phyloP scores from a whole-genome alignment of 148 eudicot species.

The Rhododendron ferrugineum region DNA sequence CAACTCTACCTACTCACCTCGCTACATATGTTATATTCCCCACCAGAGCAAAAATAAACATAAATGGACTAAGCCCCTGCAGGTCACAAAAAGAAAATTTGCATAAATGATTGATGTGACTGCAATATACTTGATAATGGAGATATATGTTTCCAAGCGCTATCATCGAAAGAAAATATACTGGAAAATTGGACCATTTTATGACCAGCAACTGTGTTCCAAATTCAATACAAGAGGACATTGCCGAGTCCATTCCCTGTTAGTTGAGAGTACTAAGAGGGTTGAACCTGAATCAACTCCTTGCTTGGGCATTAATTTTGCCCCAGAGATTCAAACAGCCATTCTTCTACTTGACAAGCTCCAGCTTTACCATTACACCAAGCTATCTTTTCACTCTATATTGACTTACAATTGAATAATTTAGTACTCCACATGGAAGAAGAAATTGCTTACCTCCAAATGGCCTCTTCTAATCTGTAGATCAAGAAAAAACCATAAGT shows the following conservation, averaged over 20 bases:
- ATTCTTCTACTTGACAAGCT: background rate
- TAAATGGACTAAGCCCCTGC: constrained; percentile 82
- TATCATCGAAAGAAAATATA: background rate
- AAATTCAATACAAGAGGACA: background rate
- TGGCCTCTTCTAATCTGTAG: constrained; percentile 58
- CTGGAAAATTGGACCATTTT: background rate
- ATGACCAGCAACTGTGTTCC: background rate
- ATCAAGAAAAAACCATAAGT: constrained; percentile 15
- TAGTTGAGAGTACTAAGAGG: background rate
- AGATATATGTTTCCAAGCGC: background rate
- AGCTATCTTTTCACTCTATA: background rate
- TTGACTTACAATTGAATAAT: background rate
- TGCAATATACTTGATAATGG: constrained; percentile 1
- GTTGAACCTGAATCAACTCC: background rate
- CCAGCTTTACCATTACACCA: background rate
- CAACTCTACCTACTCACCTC: constrained; percentile 33
- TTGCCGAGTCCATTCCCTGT: background rate
- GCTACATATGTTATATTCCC: constrained; percentile 77
- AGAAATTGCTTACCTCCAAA: constrained; percentile 40
- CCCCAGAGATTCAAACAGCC: background rate
- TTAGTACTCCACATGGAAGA: background rate
- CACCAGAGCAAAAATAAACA: constrained; percentile 72
- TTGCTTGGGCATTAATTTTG: background rate
- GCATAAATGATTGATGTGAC: background rate
- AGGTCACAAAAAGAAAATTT: constrained; percentile 13